Conservation (phyloP, 495 filamentous ascomycete species). For the Letharia columbiana region DNA sequence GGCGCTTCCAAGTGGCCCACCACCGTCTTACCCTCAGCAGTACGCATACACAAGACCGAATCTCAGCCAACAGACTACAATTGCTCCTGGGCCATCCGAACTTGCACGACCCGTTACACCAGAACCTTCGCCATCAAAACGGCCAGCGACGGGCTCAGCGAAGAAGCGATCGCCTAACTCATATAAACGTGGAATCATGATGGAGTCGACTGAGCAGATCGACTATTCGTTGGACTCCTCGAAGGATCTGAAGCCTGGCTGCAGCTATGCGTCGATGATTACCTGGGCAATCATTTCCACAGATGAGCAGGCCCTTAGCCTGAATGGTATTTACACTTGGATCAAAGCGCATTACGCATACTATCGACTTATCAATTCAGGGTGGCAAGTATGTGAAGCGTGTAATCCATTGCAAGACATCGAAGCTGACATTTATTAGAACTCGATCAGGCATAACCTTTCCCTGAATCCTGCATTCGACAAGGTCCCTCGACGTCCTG, state of each 20-base stretch:
- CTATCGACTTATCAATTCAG: constrained; percentile 70
- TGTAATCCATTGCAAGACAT: not conserved
- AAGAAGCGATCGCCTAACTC: constrained; percentile 48
- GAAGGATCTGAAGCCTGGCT: constrained; percentile 85
- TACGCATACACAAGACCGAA: constrained; percentile 21
- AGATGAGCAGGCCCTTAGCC: constrained; percentile 73
- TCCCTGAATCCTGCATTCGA: constrained; percentile 88
- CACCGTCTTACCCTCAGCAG: constrained; percentile 27
- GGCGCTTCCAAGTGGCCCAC: constrained; percentile 11
- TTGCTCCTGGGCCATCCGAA: constrained; percentile 62
- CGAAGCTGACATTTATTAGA: constrained; percentile 43
- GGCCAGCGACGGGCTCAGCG: constrained; percentile 24
- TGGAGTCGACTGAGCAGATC: constrained; percentile 68
- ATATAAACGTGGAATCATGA: constrained; percentile 58
- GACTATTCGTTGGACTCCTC: constrained; percentile 77
- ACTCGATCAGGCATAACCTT: constrained; percentile 92
- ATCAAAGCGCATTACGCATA: constrained; percentile 85
- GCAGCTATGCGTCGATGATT: constrained; percentile 95
- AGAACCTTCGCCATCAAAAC: constrained; percentile 19
- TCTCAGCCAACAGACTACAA: constrained; percentile 41
- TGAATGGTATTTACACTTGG: constrained; percentile 84
- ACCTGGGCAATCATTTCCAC: constrained; percentile 86
- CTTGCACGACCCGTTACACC: constrained; percentile 58
- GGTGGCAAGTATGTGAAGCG: constrained; percentile 66
- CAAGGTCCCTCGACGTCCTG: constrained; percentile 81